Evolutionary conservation across 2,329 filamentous ascomycete genomes (phyloP).

Genomic region (Zasmidium angulare): DNA sequence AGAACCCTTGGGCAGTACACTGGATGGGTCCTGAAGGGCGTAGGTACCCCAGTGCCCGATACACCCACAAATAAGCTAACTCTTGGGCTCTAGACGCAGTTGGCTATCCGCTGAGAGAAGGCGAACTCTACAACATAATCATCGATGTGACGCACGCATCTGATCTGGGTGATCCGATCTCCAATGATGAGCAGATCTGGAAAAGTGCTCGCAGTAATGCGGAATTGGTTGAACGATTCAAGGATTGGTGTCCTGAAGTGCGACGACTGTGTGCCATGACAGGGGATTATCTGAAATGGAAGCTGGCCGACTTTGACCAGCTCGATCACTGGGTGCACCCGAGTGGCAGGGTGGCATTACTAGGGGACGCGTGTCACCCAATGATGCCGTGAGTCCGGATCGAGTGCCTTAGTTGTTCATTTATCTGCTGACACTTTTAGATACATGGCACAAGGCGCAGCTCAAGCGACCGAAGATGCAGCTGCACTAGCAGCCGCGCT

Average conservation of each 20-base stretch:
- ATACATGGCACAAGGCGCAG: constrained; percentile 66
- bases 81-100: constrained; percentile 24
- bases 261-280: constrained; percentile 36
- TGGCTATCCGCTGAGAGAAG: constrained; percentile 33
- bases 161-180: constrained; percentile 20
- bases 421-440: constrained; percentile 37
- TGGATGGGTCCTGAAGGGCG: constrained; percentile 34
- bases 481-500: constrained; percentile 49
- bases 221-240: constrained; percentile 30
- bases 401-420: background rate
- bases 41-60: too few species aligned
- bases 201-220: constrained; percentile 28
- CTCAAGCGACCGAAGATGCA: constrained; percentile 68
- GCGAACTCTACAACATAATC: constrained; percentile 37
- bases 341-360: constrained; percentile 53
- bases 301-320: constrained; percentile 58
- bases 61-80: too few species aligned
- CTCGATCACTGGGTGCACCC: constrained; percentile 58
- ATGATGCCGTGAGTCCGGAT: constrained; percentile 45
- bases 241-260: constrained; percentile 32
- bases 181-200: constrained; percentile 30
- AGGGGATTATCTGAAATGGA: constrained; percentile 61
- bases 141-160: constrained; percentile 26
- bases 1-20: constrained; percentile 29
- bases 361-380: constrained; percentile 67